Percentiles rank a stretch among this genome's conserved stretches.
Evolutionary conservation across 2,329 filamentous ascomycete species (phyloP).

Genomic region (Aspergillus ustus): DNA sequence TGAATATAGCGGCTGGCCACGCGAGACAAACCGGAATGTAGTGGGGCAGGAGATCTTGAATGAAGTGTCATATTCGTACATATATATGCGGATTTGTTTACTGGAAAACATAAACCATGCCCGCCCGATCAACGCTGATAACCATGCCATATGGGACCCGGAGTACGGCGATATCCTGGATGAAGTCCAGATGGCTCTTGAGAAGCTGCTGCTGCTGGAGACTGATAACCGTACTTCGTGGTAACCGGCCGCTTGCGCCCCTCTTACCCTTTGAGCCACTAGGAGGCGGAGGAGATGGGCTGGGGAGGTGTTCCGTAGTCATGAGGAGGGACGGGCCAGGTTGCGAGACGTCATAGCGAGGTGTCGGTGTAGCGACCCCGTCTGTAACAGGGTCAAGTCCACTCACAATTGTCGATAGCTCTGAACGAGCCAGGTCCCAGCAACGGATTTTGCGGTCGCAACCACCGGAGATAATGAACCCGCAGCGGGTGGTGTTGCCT

Average conservation of each 20-base stretch:
- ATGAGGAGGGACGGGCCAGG: conserved; percentile 67
- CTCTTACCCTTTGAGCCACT: conserved; percentile 38
- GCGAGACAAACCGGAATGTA: no score
- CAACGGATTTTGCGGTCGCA: conserved; percentile 90
- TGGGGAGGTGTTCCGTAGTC: conserved; percentile 66
- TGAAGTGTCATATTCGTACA: no score
- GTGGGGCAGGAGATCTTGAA: no score
- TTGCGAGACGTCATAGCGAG: conserved; percentile 71
- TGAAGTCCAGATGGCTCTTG: conserved; percentile 82
- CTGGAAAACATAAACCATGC: conserved; percentile 83
- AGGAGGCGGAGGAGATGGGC: conserved; percentile 26
- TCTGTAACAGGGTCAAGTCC: conserved; percentile 73
- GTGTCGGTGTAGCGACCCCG: conserved; percentile 51
- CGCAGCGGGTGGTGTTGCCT: conserved; percentile 64
- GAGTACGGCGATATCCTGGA: conserved; percentile 85
- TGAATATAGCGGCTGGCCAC: no score
- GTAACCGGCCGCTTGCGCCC: conserved; percentile 53
- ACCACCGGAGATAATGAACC: conserved; percentile 85
- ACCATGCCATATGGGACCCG: conserved; percentile 93
- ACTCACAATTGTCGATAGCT: conserved; percentile 79
- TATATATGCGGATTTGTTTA: neutral
- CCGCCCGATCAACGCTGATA: conserved; percentile 84
- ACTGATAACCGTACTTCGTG: conserved; percentile 82
- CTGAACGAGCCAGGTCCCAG: conserved; percentile 83
- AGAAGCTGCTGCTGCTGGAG: conserved; percentile 85